Base-by-base conservation (phyloP, 805 yeast species). In the Saccharomycopsis malanga region DNA sequence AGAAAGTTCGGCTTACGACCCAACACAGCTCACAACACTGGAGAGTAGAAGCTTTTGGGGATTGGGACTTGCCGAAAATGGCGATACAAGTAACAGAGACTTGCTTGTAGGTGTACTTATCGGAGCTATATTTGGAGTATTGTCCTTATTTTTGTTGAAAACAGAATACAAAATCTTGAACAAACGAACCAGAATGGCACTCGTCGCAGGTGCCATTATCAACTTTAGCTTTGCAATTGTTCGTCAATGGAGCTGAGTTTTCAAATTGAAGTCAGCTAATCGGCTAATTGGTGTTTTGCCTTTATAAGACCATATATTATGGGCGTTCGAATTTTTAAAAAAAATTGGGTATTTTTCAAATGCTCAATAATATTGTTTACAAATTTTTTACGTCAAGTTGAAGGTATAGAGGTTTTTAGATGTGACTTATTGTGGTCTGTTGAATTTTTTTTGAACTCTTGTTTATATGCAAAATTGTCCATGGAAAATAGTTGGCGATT, bases 41-140 rank as follows among this genome's bases (percentile, higher is more conserved):
- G 60, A 66, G 1, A 56, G 67, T 25, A 61, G 67, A 49, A 69
- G 72, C 36, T 73, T 74, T 38, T 45, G 38, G 14, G 39, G 54
- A 6, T 36, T 48, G 15, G 54, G 52, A 9, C 22, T 51, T 7
- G 46, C 49, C 3, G 50, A 49, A 3, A 52, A 60, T 17, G 64
- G 58, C 4, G 44, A 56, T 1, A 62, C 60, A 37, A 62, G 66
- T 10, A 84, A 84, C 55, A 78, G 74, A 51, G 91, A 83, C 57
- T 66, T 87, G 39, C 63, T 87, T 29, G 53, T 84, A 27, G 95
- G 94, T 2, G 73, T 86, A 2, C 60, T 79, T 24, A 64, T 84
- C 9, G 97, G 97, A 0, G 78, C 82, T 53, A 76, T 82, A 44
- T 65, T 87, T 24, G 97, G 97, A 0, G 75, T 83, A 0, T 66